phyloP scores from a whole-genome alignment of 1,139 yeast species.

The Suhomyces terraborum region DNA sequence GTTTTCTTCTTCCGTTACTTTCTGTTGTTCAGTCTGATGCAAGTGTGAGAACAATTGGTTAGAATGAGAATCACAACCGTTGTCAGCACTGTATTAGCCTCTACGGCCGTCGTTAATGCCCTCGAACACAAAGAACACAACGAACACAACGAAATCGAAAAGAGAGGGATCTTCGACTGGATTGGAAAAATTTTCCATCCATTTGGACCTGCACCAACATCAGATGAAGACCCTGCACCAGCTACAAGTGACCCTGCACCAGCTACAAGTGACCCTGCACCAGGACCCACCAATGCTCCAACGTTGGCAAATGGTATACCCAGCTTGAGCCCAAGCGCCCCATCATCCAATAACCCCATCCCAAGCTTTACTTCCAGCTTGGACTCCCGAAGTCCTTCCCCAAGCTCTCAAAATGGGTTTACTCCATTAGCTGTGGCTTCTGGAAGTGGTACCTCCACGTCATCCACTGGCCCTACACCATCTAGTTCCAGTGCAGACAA shows the following conservation, averaged over 20 bases:
- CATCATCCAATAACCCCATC: slow-evolving; percentile 10
- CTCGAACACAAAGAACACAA: no score
- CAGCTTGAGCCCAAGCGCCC: slow-evolving; percentile 14
- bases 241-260: slow-evolving; percentile 6
- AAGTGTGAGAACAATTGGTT: slow-evolving; percentile 14
- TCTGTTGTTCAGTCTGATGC: slow-evolving; percentile 14
- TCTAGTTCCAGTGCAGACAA: slow-evolving; percentile 4
- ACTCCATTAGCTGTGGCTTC: not conserved
- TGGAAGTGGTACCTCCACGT: not conserved
- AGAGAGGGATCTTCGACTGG: slow-evolving; percentile 23
- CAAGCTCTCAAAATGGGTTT: not conserved
- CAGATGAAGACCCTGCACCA: slow-evolving; percentile 12
- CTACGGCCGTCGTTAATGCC: slow-evolving; percentile 24
- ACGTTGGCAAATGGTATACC: slow-evolving; percentile 8
- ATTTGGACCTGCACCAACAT: slow-evolving; percentile 9
- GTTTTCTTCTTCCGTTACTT: slow-evolving; percentile 16
- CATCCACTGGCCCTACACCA: slow-evolving; percentile 2
- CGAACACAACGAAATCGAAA: slow-evolving; percentile 17
- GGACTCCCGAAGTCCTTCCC: not conserved
- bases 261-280: slow-evolving; percentile 7
- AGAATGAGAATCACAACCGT: slow-evolving; percentile 24
- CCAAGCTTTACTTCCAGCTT: slow-evolving; percentile 17
- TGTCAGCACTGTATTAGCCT: slow-evolving; percentile 24
- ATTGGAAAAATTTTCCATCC: no score
- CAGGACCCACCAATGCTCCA: slow-evolving; percentile 7